Percentiles rank a stretch among this genome's conserved stretches.
Evolutionary conservation across 2,329 filamentous ascomycete genomes (phyloP).

Genomic region (Penicillium paneum): DNA sequence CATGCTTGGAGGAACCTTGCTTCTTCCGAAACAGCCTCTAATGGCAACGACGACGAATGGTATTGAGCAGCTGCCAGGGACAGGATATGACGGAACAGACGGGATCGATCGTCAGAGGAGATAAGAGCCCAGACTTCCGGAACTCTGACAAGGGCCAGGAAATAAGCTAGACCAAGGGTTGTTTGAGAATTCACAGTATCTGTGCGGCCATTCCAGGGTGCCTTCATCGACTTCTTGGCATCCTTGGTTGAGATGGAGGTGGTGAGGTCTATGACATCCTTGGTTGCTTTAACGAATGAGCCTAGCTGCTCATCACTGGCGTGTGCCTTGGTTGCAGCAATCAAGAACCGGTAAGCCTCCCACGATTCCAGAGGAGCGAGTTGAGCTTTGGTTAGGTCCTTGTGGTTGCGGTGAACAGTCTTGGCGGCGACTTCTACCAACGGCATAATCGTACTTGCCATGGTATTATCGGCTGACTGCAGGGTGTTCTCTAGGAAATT

Average conservation of each 20-base stretch:
- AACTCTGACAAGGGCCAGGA: slow-evolving; percentile 32
- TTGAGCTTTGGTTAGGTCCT: slow-evolving; percentile 22
- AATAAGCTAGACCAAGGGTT: slow-evolving; percentile 35
- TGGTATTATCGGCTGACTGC: slow-evolving; percentile 19
- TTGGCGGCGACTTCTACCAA: slow-evolving; percentile 30
- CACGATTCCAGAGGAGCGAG: slow-evolving; percentile 36
- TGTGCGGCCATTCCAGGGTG: slow-evolving; percentile 38
- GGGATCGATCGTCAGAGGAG: slow-evolving; percentile 28
- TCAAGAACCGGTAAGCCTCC: slow-evolving; percentile 37
- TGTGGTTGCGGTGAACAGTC: slow-evolving; percentile 31
- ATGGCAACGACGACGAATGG: slow-evolving; percentile 18
- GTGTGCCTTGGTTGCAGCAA: slow-evolving; percentile 26
- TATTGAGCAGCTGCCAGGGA: slow-evolving; percentile 32
- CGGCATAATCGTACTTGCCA: slow-evolving; percentile 20
- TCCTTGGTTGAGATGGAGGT: slow-evolving; percentile 23
- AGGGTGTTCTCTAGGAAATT: slow-evolving; percentile 33
- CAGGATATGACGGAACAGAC: slow-evolving; percentile 35
- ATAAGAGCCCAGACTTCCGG: slow-evolving; percentile 32
- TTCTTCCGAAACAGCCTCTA: slow-evolving; percentile 28
- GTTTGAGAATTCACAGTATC: slow-evolving; percentile 33
- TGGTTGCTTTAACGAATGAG: slow-evolving; percentile 25
- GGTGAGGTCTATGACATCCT: slow-evolving; percentile 27
- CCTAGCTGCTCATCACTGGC: slow-evolving; percentile 21
- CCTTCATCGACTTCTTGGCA: slow-evolving; percentile 25
- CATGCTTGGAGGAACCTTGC: slow-evolving; percentile 38